Base-by-base conservation (phyloP, 495 filamentous ascomycete genomes). In the Tuber umbilicatum region DNA sequence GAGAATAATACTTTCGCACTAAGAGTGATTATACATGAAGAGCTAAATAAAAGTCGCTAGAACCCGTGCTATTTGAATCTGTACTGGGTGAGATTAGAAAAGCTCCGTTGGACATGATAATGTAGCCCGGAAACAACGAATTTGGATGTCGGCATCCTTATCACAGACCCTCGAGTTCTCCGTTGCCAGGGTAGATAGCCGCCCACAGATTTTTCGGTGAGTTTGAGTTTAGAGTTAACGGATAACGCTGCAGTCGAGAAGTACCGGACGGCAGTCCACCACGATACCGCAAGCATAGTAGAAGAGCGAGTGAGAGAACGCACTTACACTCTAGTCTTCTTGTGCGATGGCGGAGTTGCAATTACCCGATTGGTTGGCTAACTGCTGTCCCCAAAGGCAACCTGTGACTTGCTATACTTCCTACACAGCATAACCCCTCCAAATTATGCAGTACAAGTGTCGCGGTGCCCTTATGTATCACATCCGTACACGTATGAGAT, bases 401-500 rank as follows among this genome's bases (percentile, higher is more conserved):
- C n/a, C 27, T 60, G 31, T n/a, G n/a, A 31, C 55, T 64, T 64
- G 55, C 55, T 64, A n/a, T n/a, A 35, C 55, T 31, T 31, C 55
- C 10, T 31, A 14, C 27, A 31, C 55, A 64, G 55, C 27, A 64
- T 12, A 64, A 31, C 50, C 23, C 55, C 55, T 9, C 55, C n/a
- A 35, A 64, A 64, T 35, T 35, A n/a, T 64, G 55, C 55, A 31
- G n/a, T 17, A 64, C 55, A 64, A 64, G 55, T 35, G 55, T 64
- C 27, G 12, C 27, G n/a, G 27, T 64, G 55, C 55, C 27, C n/a
- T 17, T 64, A 64, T 64, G 55, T 64, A 64, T 64, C 55, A 64
- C 35, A 64, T 64, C 55, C 3, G 55, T 64, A 64, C 55, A 64
- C 55, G 55, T 64, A 64, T 64, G 55, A 64, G 55, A 64, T 64